Base-by-base conservation (phyloP, 1,139 yeast genomes). In the Magnusiomyces fungicola region DNA sequence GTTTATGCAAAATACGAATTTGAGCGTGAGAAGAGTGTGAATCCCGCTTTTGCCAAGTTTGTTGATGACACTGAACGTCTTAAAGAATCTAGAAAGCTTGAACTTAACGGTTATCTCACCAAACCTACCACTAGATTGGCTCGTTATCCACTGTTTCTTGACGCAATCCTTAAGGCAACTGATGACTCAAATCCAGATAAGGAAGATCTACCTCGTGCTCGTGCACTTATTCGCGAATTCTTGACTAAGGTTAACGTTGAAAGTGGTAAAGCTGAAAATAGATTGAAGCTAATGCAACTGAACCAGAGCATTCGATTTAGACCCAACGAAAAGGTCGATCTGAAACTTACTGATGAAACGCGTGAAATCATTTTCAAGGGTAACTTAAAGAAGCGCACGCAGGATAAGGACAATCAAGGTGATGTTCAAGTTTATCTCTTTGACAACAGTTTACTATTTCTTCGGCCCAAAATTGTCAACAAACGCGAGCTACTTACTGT, bases 71-170 rank as follows among this genome's bases (percentile, higher is more conserved):
- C 90, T 23, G 95, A 87, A 58, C 79, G 88, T 63, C 75, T 89
- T 63, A 92, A 94, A 51, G 97, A 89, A 66, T 83, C 95, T 10
- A 73, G 95, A 53, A 84, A 92, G 65, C 83, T 92, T 58, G 97
- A 94, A 66, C 80, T 92, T 53, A 86, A 92, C 40, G 94, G 97
- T 0, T 94, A 89, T 62, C 74, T 92, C 59, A 88, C 96, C 10
- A 95, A 92, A 62, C 97, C 97, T 49, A 92, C 95, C 2, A 92
- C 96, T 27, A 79, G 98, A 65, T 89, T 97, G 25, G 97, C 97
- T 10, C 75, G 97, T 58, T 92, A 94, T 66, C 96, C 95, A 56
- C 71, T 92, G 51, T 74, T 92, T 52, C 74, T 92, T 29, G 83
- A 81, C 50, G 95, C 95, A 38, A 86, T 94, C 32, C 72, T 87